phyloP scores from a whole-genome alignment of 2,329 filamentous ascomycete genomes.

The Macrophomina pseudophaseolina region DNA sequence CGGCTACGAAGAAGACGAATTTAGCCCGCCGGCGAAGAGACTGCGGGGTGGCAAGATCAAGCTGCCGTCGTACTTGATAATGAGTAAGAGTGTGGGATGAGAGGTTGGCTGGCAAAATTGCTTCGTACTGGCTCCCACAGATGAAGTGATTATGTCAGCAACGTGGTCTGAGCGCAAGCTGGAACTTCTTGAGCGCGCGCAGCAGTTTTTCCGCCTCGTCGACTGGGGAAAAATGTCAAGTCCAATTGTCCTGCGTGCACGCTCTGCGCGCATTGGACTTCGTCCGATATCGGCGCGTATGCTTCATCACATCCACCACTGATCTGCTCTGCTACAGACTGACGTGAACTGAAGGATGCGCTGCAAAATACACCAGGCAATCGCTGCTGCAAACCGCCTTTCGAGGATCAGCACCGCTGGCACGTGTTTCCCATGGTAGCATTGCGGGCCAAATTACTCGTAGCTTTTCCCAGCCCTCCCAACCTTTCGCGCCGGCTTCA shows the following conservation, averaged over 20 bases:
- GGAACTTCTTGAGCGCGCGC: constrained; percentile 1
- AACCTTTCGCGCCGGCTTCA: neutral
- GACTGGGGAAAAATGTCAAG: constrained; percentile 19
- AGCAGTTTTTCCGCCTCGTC: constrained; percentile 20
- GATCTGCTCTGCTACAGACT: neutral
- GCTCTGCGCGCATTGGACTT: constrained; percentile 13
- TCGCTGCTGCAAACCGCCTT: neutral
- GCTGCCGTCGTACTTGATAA: constrained; percentile 58
- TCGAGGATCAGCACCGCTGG: constrained; percentile 3
- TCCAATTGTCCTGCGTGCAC: constrained; percentile 9
- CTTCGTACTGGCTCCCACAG: neutral
- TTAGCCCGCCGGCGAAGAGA: constrained; percentile 55
- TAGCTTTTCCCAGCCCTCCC: neutral
- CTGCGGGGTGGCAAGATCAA: constrained; percentile 57
- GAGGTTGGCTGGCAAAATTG: neutral
- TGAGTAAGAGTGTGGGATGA: constrained; percentile 50
- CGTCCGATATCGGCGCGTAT: constrained; percentile 20
- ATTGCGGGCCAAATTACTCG: neutral
- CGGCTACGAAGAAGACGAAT: constrained; percentile 61
- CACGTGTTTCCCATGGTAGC: neutral
- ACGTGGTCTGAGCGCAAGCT: neutral
- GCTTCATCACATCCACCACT: constrained; percentile 2
- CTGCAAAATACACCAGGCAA: neutral
- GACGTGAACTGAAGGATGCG: constrained; percentile 1
- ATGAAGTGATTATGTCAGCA: neutral